Evolutionary conservation across 2,329 filamentous ascomycete genomes (phyloP).

Genomic region (Scolecobasidium constrictum): DNA sequence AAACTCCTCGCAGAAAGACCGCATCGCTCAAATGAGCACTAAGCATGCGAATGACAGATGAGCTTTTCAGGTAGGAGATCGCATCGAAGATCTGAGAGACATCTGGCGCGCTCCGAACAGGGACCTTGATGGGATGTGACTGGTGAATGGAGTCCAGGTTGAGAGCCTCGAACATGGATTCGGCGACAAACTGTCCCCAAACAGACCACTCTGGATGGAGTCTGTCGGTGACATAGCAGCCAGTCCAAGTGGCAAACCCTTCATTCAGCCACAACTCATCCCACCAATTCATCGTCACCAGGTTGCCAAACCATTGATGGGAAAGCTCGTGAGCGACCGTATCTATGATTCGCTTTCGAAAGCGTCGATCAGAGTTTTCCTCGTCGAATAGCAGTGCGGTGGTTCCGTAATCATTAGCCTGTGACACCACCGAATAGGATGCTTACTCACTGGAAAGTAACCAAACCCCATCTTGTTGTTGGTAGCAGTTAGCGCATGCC

Average conservation of each 20-base stretch:
- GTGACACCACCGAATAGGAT: too few relatives aligned
- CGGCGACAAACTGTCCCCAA: slow-evolving; percentile 32
- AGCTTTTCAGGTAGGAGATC: slow-evolving; percentile 94
- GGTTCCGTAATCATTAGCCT: slow-evolving; percentile 76
- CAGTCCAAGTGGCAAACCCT: slow-evolving; percentile 96
- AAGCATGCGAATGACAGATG: slow-evolving; percentile 93
- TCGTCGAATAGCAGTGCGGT: slow-evolving; percentile 93
- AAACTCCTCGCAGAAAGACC: slow-evolving; percentile 81
- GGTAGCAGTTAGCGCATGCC: too few relatives aligned
- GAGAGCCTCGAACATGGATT: slow-evolving; percentile 87
- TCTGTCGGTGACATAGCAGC: slow-evolving; percentile 83
- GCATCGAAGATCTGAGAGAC: slow-evolving; percentile 97
- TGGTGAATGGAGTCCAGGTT: slow-evolving; percentile 79
- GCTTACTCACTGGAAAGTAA: slow-evolving; percentile 93
- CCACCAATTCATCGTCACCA: slow-evolving; percentile 97
- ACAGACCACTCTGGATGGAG: slow-evolving; percentile 58
- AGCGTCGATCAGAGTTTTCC: slow-evolving; percentile 76
- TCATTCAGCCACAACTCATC: slow-evolving; percentile 90
- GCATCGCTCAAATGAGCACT: slow-evolving; percentile 83
- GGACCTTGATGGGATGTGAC: slow-evolving; percentile 92
- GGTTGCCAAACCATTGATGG: slow-evolving; percentile 92
- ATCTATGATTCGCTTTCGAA: slow-evolving; percentile 89
- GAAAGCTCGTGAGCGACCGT: slow-evolving; percentile 95
- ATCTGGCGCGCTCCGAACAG: slow-evolving; percentile 84
- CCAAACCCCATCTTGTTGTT: slow-evolving; percentile 91